Base-by-base conservation (phyloP, 495 filamentous ascomycete species). In the Letharia columbiana region DNA sequence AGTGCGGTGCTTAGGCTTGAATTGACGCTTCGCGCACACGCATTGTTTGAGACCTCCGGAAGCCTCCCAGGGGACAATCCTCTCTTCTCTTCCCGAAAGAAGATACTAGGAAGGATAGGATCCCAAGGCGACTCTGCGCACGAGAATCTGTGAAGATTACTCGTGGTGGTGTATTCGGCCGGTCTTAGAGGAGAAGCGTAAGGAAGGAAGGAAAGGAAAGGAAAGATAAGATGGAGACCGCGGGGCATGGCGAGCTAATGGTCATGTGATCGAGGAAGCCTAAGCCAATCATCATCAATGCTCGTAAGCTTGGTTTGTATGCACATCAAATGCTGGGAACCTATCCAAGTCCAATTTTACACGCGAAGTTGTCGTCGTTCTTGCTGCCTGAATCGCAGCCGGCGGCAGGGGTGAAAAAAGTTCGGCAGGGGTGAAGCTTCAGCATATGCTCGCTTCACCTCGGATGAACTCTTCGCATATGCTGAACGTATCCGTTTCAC, bases 91-190 rank as follows among this genome's bases (percentile, higher is more conserved):
- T 69, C 68, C 65, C 71, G 66, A 67, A 45, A 40, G 66, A 44
- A 65, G 45, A 40, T 67, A 69, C 66, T 70, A 62, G 56, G 69
- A 70, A 72, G 71, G 63, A 69, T 31, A 58, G 59, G 39, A 64
- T 63, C 68, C 71, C 65, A 68, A 64, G 61, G 61, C 71, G 71
- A 72, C 71, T 72, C 69, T 69, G 62, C 70, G 71, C 68, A 70
- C 71, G 68, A 72, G 68, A 63, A 69, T 50, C 70, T 60, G 49
- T 56, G 61, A 66, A 70, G 69, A 70, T 71, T 63, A 50, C 63
- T 67, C 71, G 71, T 68, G 68, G 71, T 72, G 68, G 44, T 68
- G 64, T 63, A 35, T 63, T 72, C 70, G 70, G 50, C 66, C 59
- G 71, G 71, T 66, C 67, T 66, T 67, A 39, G 9, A 58, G 47